phyloP scores from a whole-genome alignment of 192 early-diverging fungal species.

The Diversispora epigaea region DNA sequence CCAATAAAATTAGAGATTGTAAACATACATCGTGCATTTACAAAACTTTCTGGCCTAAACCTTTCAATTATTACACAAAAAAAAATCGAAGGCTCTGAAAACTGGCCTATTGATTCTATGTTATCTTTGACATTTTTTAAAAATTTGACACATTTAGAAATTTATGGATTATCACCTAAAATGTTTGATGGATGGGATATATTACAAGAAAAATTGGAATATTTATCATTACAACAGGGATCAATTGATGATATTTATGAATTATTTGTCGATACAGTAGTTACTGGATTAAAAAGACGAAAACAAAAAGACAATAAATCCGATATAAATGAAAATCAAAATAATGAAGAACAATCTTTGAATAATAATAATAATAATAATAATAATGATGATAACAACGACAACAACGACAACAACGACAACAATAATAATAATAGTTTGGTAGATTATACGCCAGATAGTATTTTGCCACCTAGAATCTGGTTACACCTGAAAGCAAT shows the following conservation, averaged over 20 bases:
- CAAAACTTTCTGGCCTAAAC: constrained; percentile 43
- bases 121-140: constrained; percentile 45
- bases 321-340: constrained; percentile 25
- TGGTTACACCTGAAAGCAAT: constrained; percentile 47
- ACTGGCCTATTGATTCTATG: constrained; percentile 19
- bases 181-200: constrained; percentile 49
- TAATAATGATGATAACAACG: too few relatives aligned
- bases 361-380: background rate
- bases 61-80: constrained; percentile 41
- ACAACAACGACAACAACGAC: too few relatives aligned
- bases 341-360: background rate
- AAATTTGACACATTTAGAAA: constrained; percentile 48
- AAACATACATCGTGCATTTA: constrained; percentile 50
- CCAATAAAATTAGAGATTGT: constrained; percentile 51
- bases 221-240: constrained; percentile 43
- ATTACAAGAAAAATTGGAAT: constrained; percentile 45
- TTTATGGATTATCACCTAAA: constrained; percentile 48
- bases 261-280: constrained; percentile 43
- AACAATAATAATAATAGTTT: background rate
- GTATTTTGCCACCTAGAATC: constrained; percentile 34
- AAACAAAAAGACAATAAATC: constrained; percentile 33
- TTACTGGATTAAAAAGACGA: constrained; percentile 39
- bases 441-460: constrained; percentile 27
- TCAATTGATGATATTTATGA: constrained; percentile 51
- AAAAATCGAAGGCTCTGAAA: constrained; percentile 30